A percentile compares a stretch with the other conserved stretches of the same genome.
Conservation (phyloP, 2,329 filamentous ascomycete species). For the Cryphonectria parasitica region DNA sequence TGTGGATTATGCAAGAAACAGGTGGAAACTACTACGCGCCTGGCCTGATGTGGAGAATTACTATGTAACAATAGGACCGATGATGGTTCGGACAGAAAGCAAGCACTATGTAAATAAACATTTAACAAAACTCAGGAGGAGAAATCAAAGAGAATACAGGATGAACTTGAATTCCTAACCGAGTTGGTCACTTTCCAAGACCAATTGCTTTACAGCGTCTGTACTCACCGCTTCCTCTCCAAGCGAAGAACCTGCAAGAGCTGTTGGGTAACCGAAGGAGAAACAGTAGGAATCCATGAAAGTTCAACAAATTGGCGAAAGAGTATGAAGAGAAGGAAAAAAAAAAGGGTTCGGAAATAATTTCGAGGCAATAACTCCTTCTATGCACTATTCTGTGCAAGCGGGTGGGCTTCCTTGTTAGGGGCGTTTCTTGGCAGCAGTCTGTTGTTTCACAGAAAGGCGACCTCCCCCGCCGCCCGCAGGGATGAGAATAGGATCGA, state of each 20-base stretch:
- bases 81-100: too few species aligned
- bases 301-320: too few species aligned
- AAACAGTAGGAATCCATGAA: neutral
- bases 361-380: neutral
- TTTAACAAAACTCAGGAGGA: neutral
- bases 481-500: conserved; percentile 2
- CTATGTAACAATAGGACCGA: too few species aligned
- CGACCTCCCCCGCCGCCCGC: neutral
- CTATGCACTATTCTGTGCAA: neutral
- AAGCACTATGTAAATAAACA: too few species aligned
- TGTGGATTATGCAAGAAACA: neutral
- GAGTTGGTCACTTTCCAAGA: neutral
- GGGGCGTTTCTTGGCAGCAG: conserved; percentile 1
- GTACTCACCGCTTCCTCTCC: neutral
- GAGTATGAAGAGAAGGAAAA: too few species aligned
- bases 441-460: neutral
- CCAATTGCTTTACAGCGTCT: neutral
- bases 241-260: neutral
- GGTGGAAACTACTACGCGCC: too few species aligned
- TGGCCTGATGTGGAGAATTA: neutral
- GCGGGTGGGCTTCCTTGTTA: neutral
- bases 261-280: neutral
- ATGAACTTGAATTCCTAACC: too few species aligned
- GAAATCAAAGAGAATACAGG: neutral
- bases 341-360: neutral